Evolutionary conservation across 1,139 yeast genomes (phyloP), one percentile per base, ranked within the genome.

Genomic region (Diutina pseudorugosa): DNA sequence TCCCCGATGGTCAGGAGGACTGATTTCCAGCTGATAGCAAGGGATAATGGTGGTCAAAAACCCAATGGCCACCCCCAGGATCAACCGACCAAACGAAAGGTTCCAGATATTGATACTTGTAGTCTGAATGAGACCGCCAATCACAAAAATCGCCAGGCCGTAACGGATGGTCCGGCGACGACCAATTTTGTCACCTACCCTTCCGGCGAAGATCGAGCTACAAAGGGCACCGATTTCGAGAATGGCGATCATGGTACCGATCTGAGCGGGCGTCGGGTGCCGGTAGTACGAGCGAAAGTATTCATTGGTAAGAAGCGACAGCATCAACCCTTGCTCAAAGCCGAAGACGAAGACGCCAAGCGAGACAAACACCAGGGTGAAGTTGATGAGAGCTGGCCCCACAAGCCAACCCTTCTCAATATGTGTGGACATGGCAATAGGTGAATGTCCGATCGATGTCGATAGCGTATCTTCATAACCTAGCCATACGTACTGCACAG

Each of bases 21-120:
- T 83, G 55, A 91, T 88, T 65, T 91, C 98, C 6, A 89, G 80
- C 68, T 90, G 96, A 66, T 89, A 91, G 51, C 93, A 88, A 0
- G 98, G 97, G n/a, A 93, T 94, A 52, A 90, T 88, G 6, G 96
- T 88, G n/a, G 95, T 85, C 53, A 91, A 73, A 62, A 88, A 76
- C 12, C 97, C 98, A 50, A 91, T 91, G 16, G 96, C 96, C 41
- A 90, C 60, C 63, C 97, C 97, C 49, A 91, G 80, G 47, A 90
- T 75, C 50, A 89, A 75, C 59, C 98, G 75, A 0, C 97, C 96
- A 41, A 79, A 55, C 30, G 87, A 80, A 65, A 90, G 72, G 51
- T 75, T 65, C 20, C 61, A 44, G 65, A 83, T 75, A 52, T 69
- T 72, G 16, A 66, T 63, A 1, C 89, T 70, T 42, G 74, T 65